A percentile compares a stretch with the other conserved stretches of the same genome.
Conservation (phyloP, 345 rosid species). For the Kandelia obovata region DNA sequence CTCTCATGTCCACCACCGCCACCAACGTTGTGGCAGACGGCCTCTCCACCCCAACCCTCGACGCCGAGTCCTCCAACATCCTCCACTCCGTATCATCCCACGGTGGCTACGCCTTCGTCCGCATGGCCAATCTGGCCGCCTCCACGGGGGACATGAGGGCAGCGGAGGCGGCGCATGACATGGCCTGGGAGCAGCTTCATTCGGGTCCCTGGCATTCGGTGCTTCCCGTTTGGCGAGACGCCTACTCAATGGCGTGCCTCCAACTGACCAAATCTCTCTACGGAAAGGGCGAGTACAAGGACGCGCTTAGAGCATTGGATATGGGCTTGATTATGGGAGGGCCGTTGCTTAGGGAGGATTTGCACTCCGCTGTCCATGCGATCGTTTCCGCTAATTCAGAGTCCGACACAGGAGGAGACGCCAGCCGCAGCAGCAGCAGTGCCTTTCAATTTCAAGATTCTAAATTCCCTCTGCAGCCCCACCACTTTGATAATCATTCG, state of each 20-base stretch:
- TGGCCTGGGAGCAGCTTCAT: conserved; percentile 99
- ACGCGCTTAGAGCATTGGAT: conserved; percentile 77
- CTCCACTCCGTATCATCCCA: conserved; percentile 63
- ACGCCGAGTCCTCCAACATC: conserved; percentile 52
- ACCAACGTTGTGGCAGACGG: conserved; percentile 20
- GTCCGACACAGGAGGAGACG: background rate
- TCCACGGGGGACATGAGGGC: conserved; percentile 64
- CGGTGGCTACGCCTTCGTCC: conserved; percentile 81
- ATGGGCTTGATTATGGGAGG: conserved; percentile 99
- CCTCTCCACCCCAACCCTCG: conserved; percentile 66
- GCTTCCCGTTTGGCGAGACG: conserved; percentile 93
- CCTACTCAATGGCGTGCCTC: conserved; percentile 90
- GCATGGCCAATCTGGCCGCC: conserved; percentile 66
- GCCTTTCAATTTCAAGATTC: too few relatives aligned
- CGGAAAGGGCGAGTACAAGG: conserved; percentile 55
- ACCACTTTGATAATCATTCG: conserved; percentile 32
- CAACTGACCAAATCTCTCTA: conserved; percentile 62
- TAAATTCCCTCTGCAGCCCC: too few relatives aligned
- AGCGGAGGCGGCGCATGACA: conserved; percentile 92
- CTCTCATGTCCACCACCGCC: conserved; percentile 20
- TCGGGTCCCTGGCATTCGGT: conserved; percentile 98
- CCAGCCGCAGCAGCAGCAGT: too few relatives aligned
- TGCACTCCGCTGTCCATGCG: conserved; percentile 51
- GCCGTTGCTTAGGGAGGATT: conserved; percentile 60
- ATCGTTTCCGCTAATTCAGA: conserved; percentile 13